Conservation (phyloP, 78 protist species). For the Chrysochromulina parva region DNA sequence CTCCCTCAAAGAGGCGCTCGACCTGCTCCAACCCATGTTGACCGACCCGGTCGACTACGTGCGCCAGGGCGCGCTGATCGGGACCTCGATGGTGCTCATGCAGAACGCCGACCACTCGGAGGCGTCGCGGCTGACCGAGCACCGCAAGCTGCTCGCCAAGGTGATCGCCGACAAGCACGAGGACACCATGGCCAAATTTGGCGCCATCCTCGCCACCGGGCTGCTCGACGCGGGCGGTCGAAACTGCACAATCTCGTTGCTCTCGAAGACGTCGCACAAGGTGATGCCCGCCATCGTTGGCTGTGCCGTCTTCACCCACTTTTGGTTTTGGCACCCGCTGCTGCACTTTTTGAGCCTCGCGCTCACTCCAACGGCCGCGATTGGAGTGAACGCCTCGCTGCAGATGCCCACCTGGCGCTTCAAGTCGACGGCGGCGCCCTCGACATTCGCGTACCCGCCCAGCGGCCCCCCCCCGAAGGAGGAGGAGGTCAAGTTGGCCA, state of each 20-base stretch:
- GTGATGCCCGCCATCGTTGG: conserved; percentile 63
- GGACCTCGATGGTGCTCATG: conserved; percentile 91
- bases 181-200: conserved; percentile 87
- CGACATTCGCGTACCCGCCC: conserved; percentile 90
- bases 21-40: conserved; percentile 73
- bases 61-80: conserved; percentile 93
- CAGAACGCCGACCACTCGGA: conserved; percentile 67
- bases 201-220: conserved; percentile 97
- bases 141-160: conserved; percentile 52
- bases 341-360: conserved; percentile 88
- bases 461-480: background rate
- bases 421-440: conserved; percentile 63
- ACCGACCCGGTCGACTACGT: conserved; percentile 82
- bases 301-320: conserved; percentile 88
- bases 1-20: conserved; percentile 59
- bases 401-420: conserved; percentile 56
- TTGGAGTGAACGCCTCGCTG: conserved; percentile 87
- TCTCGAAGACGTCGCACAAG: background rate
- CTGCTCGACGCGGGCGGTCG: conserved; percentile 98
- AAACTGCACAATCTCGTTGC: conserved; percentile 83
- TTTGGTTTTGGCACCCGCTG: conserved; percentile 98
- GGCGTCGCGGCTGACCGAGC: conserved; percentile 57
- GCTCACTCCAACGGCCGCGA: conserved; percentile 92
- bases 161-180: conserved; percentile 84
- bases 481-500: background rate